Conservation (phyloP, 495 filamentous ascomycete genomes). For the Trichoderma asperelloides region DNA sequence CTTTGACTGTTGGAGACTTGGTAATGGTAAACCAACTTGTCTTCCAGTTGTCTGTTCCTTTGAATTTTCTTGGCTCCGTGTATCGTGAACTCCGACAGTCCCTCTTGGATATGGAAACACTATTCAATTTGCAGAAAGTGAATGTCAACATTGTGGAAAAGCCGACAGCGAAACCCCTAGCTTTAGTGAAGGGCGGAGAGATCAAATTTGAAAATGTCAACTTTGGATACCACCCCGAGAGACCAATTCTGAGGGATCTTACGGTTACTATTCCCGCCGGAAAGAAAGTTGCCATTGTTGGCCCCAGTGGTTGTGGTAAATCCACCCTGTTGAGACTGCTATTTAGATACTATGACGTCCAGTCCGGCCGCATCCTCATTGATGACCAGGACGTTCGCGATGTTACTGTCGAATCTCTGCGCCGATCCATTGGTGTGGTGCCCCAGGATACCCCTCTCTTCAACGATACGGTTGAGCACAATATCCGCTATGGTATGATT, state of each 20-base stretch:
- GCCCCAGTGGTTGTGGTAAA: conserved; percentile 92
- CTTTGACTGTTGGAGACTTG: conserved; percentile 85
- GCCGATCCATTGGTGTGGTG: conserved; percentile 85
- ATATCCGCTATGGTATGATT: conserved; percentile 90
- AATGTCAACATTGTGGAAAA: conserved; percentile 78
- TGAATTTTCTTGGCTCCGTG: conserved; percentile 93
- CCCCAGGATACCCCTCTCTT: conserved; percentile 96
- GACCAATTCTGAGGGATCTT: conserved; percentile 79
- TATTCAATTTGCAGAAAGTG: conserved; percentile 98
- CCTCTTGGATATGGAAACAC: conserved; percentile 92
- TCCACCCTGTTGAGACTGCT: conserved; percentile 84
- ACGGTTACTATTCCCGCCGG: conserved; percentile 86
- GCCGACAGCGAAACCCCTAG: conserved; percentile 60
- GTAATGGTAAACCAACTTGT: conserved; percentile 99
- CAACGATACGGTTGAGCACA: conserved; percentile 90
- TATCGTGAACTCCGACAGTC: conserved; percentile 95
- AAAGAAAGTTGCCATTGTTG: conserved; percentile 91
- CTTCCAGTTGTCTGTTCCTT: conserved; percentile 90
- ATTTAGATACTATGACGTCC: conserved; percentile 91
- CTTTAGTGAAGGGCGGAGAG: conserved; percentile 68
- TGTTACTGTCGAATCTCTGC: conserved; percentile 71
- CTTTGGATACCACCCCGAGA: conserved; percentile 83
- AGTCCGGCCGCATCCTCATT: conserved; percentile 77
- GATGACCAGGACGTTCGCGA: conserved; percentile 89
- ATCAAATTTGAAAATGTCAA: conserved; percentile 91